phyloP scores from a whole-genome alignment of 1,284 basidiomycete species.

The Boletus calvinii region DNA sequence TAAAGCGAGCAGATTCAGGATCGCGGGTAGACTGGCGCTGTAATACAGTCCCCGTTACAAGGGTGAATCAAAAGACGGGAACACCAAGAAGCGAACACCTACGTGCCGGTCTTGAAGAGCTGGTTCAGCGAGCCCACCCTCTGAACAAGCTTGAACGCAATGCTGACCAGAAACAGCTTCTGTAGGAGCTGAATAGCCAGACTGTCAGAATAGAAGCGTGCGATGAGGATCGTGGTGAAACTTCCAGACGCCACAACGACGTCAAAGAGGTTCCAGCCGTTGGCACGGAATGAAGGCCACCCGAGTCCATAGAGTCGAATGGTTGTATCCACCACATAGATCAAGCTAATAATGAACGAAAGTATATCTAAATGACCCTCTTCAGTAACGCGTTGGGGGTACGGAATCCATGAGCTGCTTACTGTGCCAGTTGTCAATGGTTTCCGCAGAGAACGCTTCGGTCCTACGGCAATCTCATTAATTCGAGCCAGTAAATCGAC shows the following conservation, averaged over 20 bases:
- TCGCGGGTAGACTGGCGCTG: constrained; percentile 86
- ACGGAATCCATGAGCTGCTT: constrained; percentile 25
- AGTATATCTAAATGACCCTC: constrained; percentile 53
- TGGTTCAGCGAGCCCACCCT: constrained; percentile 89
- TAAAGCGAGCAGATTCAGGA: constrained; percentile 81
- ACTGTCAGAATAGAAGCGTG: constrained; percentile 56
- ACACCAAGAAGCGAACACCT: constrained; percentile 35
- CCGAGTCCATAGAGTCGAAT: constrained; percentile 86
- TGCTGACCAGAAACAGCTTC: constrained; percentile 92
- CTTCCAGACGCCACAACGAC: constrained; percentile 81
- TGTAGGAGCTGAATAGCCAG: constrained; percentile 74
- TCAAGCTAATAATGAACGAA: constrained; percentile 72
- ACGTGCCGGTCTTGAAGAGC: constrained; percentile 96
- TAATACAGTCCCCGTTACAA: background rate
- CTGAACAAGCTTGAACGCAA: constrained; percentile 94
- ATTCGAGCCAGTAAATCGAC: background rate
- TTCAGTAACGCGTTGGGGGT: constrained; percentile 8
- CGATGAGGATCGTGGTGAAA: constrained; percentile 81
- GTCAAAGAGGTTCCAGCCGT: constrained; percentile 95
- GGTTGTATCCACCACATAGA: constrained; percentile 79
- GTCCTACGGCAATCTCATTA: constrained; percentile 52
- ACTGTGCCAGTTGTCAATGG: constrained; percentile 71
- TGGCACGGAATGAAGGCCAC: constrained; percentile 78
- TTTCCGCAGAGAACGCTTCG: constrained; percentile 65
- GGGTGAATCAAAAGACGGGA: constrained; percentile 5